Evolutionary conservation across 305 asterid species (phyloP).

Genomic region (Salvia sclarea): DNA sequence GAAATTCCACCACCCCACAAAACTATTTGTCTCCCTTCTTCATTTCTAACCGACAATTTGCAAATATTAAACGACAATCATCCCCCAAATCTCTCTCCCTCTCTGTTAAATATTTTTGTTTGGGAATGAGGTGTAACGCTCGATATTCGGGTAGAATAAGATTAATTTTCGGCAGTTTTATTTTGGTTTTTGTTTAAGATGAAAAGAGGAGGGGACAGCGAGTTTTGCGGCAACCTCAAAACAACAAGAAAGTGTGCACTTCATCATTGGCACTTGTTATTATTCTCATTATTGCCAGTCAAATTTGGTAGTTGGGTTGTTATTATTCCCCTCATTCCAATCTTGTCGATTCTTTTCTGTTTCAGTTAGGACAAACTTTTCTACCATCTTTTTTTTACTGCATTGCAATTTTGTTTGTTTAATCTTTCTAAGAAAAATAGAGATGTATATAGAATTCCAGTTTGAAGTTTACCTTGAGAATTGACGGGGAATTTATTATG

Average conservation of each 20-base stretch:
- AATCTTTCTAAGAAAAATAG: background rate
- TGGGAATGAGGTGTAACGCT: constrained; percentile 37
- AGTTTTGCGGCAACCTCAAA: constrained; percentile 37
- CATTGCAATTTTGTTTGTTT: background rate
- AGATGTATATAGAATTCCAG: background rate
- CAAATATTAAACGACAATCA: constrained; percentile 45
- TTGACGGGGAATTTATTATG: background rate
- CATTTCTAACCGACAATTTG: constrained; percentile 14
- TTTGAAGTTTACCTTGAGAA: background rate
- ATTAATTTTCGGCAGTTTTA: background rate
- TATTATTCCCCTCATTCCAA: constrained; percentile 26
- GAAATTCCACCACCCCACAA: constrained; percentile 35
- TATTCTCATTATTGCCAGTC: constrained; percentile 39
- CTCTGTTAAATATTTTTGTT: constrained; percentile 23
- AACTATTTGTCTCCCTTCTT: constrained; percentile 15
- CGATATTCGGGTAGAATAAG: constrained; percentile 32
- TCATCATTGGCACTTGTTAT: constrained; percentile 44
- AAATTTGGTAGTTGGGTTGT: constrained; percentile 34
- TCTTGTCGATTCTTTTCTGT: constrained; percentile 19
- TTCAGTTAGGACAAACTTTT: background rate
- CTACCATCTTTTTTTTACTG: background rate
- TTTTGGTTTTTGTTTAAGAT: constrained; percentile 11
- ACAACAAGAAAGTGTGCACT: constrained; percentile 40
- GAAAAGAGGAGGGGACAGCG: constrained; percentile 36
- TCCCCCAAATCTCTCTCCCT: constrained; percentile 38